Base-by-base conservation (phyloP, 78 protist species). In the Cyanophora paradoxa region DNA sequence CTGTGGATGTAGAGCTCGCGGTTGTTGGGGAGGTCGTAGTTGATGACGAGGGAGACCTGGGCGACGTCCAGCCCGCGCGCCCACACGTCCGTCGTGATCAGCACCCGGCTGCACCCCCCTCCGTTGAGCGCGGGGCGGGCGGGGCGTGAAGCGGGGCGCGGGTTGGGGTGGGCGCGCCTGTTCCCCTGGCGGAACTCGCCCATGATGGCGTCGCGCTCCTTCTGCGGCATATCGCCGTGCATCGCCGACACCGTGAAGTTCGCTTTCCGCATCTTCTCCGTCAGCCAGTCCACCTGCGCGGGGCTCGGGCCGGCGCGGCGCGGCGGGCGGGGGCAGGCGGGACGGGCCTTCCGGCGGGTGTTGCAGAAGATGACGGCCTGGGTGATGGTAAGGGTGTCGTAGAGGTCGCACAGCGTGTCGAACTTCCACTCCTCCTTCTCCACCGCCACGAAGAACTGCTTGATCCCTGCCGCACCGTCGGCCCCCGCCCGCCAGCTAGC, bases 381-480 rank as follows among this genome's bases (percentile, higher is more conserved):
- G 1, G 98, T 92, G 81, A 97, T 95, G 24, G 94, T 91, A 33
- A 97, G 89, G 26, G 97, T 82, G 56, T 97, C 98, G 66, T 94
- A 95, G 30, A 97, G 87, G 58, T 95, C 99, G 78, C 97, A 92
- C n/a, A 97, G 93, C 31, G 99, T 95, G 65, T 96, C 99, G 70
- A 95, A 95, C 82, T 97, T 97, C 98, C 98, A 97, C 67, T 92
- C 97, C 57, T 97, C 99, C 63, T 87, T 88, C 79, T 94, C 98
- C 2, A 92, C 97, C 1, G 94, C 86, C 14, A 94, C 95, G 82
- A 89, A 97, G 84, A 90, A 94, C 76, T 96, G 99, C 50, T 74
- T 76, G 75, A 78, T 74, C 5, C 69, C 76, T 44, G 56, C n/a
- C n/a, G n/a, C n/a, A n/a, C n/a, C n/a, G n/a, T n/a, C n/a, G n/a